phyloP scores from a whole-genome alignment of 805 yeast genomes.

The Komagataella pastoris region DNA sequence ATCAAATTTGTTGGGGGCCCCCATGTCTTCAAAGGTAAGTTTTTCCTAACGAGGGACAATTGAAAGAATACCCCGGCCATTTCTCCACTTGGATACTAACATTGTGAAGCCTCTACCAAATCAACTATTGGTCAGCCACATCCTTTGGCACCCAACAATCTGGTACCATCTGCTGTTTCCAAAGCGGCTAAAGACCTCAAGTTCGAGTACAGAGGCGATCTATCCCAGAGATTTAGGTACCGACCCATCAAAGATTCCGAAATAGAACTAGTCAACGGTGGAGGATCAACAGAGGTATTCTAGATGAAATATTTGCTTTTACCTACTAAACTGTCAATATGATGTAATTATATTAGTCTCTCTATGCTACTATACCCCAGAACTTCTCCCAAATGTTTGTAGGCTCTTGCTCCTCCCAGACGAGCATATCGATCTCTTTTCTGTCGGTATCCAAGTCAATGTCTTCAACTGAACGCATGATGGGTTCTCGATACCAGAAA shows the following conservation, averaged over 20 bases:
- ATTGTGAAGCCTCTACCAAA: neutral
- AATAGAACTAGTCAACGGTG: conserved; percentile 62
- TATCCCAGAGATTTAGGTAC: conserved; percentile 69
- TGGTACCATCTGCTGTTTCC: conserved; percentile 9
- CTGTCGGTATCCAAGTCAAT: conserved; percentile 54
- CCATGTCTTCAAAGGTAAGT: conserved; percentile 33
- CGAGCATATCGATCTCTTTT: conserved; percentile 8
- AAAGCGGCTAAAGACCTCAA: conserved; percentile 3
- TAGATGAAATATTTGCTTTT: conserved; percentile 8
- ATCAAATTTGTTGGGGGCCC: conserved; percentile 85
- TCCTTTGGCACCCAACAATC: conserved; percentile 23
- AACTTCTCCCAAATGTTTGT: neutral
- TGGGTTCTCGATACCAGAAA: conserved; percentile 32
- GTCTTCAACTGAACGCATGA: conserved; percentile 36
- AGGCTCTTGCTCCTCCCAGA: neutral
- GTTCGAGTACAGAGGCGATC: conserved; percentile 40
- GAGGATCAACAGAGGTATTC: conserved; percentile 61
- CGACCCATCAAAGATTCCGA: conserved; percentile 49
- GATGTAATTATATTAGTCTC: neutral
- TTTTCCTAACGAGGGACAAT: neutral
- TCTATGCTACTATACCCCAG: neutral
- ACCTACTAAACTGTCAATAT: neutral
- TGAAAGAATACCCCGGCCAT: neutral
- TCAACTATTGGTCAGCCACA: conserved; percentile 9
- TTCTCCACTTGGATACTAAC: conserved; percentile 11